Conservation (phyloP, 139 green algal genomes). For the Axilococcus clingmanii region DNA sequence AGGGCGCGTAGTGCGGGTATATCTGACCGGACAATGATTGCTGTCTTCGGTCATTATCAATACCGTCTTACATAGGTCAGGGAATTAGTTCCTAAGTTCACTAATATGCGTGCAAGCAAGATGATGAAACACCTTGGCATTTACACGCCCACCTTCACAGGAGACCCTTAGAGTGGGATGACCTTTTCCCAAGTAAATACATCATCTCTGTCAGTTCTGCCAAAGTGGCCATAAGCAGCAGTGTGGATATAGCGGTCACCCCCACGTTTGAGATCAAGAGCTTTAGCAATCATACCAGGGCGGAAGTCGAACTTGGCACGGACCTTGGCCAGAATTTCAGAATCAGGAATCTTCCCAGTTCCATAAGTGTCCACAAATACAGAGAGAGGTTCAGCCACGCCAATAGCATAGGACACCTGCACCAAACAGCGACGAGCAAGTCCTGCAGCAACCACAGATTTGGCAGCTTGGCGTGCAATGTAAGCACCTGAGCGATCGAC, state of each 20-base stretch:
- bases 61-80: too few relatives aligned
- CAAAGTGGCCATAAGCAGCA: slow-evolving; percentile 95
- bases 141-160: too few relatives aligned
- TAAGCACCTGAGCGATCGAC: slow-evolving; percentile 91
- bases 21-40: too few relatives aligned
- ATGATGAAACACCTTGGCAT: too few relatives aligned
- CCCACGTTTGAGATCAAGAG: slow-evolving; percentile 87
- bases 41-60: too few relatives aligned
- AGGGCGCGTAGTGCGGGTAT: too few relatives aligned
- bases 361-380: slow-evolving; percentile 96
- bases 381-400: slow-evolving; percentile 91
- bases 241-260: slow-evolving; percentile 92
- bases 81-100: too few relatives aligned
- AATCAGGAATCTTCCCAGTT: slow-evolving; percentile 83
- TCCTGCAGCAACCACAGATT: slow-evolving; percentile 87
- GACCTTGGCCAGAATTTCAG: slow-evolving; percentile 73
- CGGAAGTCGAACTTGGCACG: slow-evolving; percentile 93
- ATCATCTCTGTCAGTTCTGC: slow-evolving; percentile 71
- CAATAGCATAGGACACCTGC: slow-evolving; percentile 96
- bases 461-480: slow-evolving; percentile 96
- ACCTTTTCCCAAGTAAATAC: slow-evolving; percentile 92
- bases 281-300: slow-evolving; percentile 77
- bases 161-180: slow-evolving; percentile 16
- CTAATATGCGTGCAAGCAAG: too few relatives aligned
- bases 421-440: slow-evolving; percentile 76